Base-by-base conservation (phyloP, 1,284 basidiomycete genomes). In the Puccinia horiana region DNA sequence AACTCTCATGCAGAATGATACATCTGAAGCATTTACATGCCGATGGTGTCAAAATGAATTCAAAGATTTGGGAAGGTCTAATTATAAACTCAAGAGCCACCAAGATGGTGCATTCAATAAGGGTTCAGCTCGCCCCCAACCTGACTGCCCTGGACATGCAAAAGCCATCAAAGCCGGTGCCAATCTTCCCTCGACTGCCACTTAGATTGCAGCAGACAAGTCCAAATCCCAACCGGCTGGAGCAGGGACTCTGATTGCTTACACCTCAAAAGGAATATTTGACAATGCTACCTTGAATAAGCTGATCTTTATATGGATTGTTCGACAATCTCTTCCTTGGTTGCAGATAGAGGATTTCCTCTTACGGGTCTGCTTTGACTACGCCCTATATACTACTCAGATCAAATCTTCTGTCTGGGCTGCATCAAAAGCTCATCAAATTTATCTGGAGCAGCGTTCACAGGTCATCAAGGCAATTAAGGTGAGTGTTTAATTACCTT, bases 381-480 rank as follows among this genome's bases (percentile, higher is more conserved):
- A 73, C 35, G 6, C 18, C 44, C 26, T 73, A 1, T 5, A 32
- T 26, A 47, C 6, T 26, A 32, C 70, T 49, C 26, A 73, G 70
- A 49, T 73, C 40, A 47, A 32, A 1, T 63, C 61, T 32, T 32
- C 14, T 20, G 44, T 73, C 29, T 73, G 70, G 70, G 70, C 70
- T 49, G 70, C 70, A 1, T 49, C n/a, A 16, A 18, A 47, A 9
- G 70, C 70, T 3, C 42, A 73, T 26, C 70, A 52, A 29, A 20
- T 73, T 12, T 40, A 70, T 20, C 12, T 47, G 1, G 67, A 47
- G 26, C 44, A 42, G 18, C 40, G 26, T 20, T 52, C 12, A 26
- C 42, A 47, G 23, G 70, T 73, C 42, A 47, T 73, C n/a, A 16
- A 73, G 3, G 49, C 70, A 16, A 73, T 73, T 32, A 73, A 47